Evolutionary conservation across 2,329 filamentous ascomycete species (phyloP).

Genomic region (Cordyceps pruinosa): DNA sequence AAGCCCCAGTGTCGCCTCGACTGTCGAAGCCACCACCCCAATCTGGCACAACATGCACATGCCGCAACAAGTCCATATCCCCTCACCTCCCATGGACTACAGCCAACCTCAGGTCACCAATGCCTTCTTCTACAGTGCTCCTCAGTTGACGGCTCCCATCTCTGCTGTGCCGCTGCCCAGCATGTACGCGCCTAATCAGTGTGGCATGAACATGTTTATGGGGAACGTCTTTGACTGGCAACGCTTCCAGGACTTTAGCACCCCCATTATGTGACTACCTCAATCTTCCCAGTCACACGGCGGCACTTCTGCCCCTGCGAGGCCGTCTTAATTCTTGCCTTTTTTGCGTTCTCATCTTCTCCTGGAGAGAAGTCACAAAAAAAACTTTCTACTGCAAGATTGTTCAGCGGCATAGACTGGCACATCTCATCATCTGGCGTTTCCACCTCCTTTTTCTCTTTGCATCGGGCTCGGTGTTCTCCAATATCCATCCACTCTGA

Average conservation of each 20-base stretch:
- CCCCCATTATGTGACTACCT: conserved; percentile 76
- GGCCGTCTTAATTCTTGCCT: conserved; percentile 35
- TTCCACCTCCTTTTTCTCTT: conserved; percentile 19
- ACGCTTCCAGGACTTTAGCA: conserved; percentile 69
- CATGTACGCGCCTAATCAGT: conserved; percentile 71
- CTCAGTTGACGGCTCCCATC: conserved; percentile 66
- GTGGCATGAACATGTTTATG: conserved; percentile 71
- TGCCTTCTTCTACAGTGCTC: conserved; percentile 72
- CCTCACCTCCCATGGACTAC: conserved; percentile 74
- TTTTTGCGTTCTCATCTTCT: conserved; percentile 16
- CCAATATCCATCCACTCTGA: conserved; percentile 29
- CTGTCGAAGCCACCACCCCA: conserved; percentile 60
- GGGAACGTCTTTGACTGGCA: conserved; percentile 73
- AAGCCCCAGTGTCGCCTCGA: conserved; percentile 72
- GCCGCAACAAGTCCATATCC: conserved; percentile 60
- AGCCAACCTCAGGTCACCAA: conserved; percentile 66
- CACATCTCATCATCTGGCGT: conserved; percentile 31
- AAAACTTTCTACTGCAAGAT: conserved; percentile 20
- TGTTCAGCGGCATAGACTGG: conserved; percentile 32
- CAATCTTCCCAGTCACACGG: conserved; percentile 29
- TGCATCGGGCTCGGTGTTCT: conserved; percentile 39
- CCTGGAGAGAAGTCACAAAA: conserved; percentile 23
- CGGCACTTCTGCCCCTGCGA: conserved; percentile 41
- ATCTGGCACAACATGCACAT: conserved; percentile 77
- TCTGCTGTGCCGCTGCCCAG: conserved; percentile 76